phyloP scores from a whole-genome alignment of 2,329 filamentous ascomycete genomes.

The Karstenula rhodostoma region DNA sequence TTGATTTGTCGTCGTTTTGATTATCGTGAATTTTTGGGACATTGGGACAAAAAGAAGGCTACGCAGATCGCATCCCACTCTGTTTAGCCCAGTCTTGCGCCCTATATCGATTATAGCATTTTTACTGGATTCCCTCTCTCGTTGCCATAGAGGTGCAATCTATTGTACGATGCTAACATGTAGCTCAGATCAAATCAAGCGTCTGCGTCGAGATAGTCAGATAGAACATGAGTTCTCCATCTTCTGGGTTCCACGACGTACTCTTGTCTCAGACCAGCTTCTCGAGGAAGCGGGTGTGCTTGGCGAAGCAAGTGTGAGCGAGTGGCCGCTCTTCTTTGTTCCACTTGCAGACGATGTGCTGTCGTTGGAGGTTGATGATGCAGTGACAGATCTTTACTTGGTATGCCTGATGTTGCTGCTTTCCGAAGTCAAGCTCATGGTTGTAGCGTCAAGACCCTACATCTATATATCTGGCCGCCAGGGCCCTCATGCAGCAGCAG shows the following conservation, averaged over 20 bases:
- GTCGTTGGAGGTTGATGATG: slow-evolving; percentile 86
- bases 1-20: slow-evolving; percentile 15
- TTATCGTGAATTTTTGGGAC: neutral
- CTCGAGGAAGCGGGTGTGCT: slow-evolving; percentile 92
- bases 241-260: slow-evolving; percentile 94
- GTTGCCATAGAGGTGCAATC: slow-evolving; percentile 32
- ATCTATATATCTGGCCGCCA: slow-evolving; percentile 86
- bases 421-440: slow-evolving; percentile 31
- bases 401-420: slow-evolving; percentile 51
- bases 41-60: slow-evolving; percentile 68
- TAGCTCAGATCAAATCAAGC: slow-evolving; percentile 82
- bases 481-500: slow-evolving; percentile 93
- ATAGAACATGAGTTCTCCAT: slow-evolving; percentile 96
- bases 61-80: slow-evolving; percentile 61
- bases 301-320: slow-evolving; percentile 87
- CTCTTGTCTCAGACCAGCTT: slow-evolving; percentile 87
- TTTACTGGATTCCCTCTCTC: slow-evolving; percentile 37
- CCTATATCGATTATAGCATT: slow-evolving; percentile 56
- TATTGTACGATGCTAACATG: slow-evolving; percentile 60
- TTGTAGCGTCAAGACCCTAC: slow-evolving; percentile 82
- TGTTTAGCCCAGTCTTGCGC: slow-evolving; percentile 65
- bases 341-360: slow-evolving; percentile 90
- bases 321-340: slow-evolving; percentile 89
- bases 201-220: slow-evolving; percentile 84
- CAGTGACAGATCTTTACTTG: slow-evolving; percentile 87